Base-by-base conservation (phyloP, 345 rosid genomes). In the Lepidium africanum region DNA sequence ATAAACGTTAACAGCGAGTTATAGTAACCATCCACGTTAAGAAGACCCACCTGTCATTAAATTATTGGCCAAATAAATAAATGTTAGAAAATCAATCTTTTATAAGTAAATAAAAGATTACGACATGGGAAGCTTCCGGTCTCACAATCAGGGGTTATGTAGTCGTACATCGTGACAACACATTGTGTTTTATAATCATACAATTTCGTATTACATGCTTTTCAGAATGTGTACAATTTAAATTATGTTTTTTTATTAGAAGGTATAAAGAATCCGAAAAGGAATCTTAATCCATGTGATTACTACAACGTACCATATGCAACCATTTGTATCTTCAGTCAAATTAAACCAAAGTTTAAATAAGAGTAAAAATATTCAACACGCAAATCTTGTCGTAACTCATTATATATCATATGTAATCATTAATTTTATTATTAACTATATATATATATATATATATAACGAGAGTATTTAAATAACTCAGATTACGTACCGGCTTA, bases 1-100 rank as follows among this genome's bases (percentile, higher is more conserved):
- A 93, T 76, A 52, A 93, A 90, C 57, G 84, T 80, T 76, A 93
- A 78, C 73, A 93, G 75, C 5, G 98, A 93, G 73, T 90, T 87
- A 75, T 88, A 93, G 78, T 70, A 93, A 12, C 97, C 98, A 79
- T 93, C 94, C 37, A 93, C 97, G 75, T 93, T 93, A 82, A 93
- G 76, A 15, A 93, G 88, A 37, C 98, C 97, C 77, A 93, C 98
- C 98, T 93, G 62, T 64, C 41, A 33, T 27, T 32, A 58, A 21
- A 72, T 48, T 48, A 57, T 65, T 65, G 46, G 17, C 48, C 59
- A 17, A 9, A 49, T 27, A 4, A 38, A 55, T 69, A 63, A 27
- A 46, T 55, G 17, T 75, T 30, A 61, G 3, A 52, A 42, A 51
- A 48, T 46, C 56, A 32, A 40, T 63, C 57, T 49, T 10, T 32